Percentiles rank a stretch among this genome's conserved stretches.
These are phyloP conservation scores for Magnusiomyces magnusii DNA, from an alignment of 1,139 yeast genomes.

Conservation along the genomic window DNA sequence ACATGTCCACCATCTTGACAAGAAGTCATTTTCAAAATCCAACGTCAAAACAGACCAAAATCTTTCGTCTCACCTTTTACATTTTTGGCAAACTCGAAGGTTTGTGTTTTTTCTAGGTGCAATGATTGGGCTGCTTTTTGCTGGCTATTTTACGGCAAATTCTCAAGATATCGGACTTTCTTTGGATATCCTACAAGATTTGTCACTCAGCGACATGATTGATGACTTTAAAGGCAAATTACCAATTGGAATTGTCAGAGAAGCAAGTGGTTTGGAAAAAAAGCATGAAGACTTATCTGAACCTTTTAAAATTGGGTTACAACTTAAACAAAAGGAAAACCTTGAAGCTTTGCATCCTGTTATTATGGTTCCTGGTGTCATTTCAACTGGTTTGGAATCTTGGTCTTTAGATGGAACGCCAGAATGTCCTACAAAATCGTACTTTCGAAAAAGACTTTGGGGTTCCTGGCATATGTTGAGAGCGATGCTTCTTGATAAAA, in stretches of 20 bases:
- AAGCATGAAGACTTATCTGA: slow-evolving; percentile 21
- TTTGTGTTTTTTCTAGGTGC: slow-evolving; percentile 42
- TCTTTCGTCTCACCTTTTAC: background rate
- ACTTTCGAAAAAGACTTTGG: slow-evolving; percentile 90
- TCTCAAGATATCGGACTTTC: slow-evolving; percentile 33
- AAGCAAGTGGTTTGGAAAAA: slow-evolving; percentile 49
- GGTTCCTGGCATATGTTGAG: slow-evolving; percentile 93
- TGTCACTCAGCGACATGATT: slow-evolving; percentile 32
- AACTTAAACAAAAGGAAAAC: slow-evolving; percentile 42
- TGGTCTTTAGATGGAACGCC: slow-evolving; percentile 74
- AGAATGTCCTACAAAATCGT: slow-evolving; percentile 77
- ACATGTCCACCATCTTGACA: background rate
- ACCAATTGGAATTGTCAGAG: slow-evolving; percentile 56
- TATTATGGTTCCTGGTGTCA: slow-evolving; percentile 91
- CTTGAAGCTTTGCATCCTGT: slow-evolving; percentile 49
- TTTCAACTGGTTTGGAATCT: slow-evolving; percentile 88
- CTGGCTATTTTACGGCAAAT: slow-evolving; percentile 56
- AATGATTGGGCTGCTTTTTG: slow-evolving; percentile 55
- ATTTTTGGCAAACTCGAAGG: slow-evolving; percentile 1
- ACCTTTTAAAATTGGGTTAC: slow-evolving; percentile 71
- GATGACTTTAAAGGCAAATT: slow-evolving; percentile 37
- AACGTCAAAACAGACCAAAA: background rate
- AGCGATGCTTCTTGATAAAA: slow-evolving; percentile 84
- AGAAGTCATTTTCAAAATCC: background rate
- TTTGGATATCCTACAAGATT: slow-evolving; percentile 47